Conservation (phyloP, 371 early-diverging fungal species). For the Batkoa obscura region DNA sequence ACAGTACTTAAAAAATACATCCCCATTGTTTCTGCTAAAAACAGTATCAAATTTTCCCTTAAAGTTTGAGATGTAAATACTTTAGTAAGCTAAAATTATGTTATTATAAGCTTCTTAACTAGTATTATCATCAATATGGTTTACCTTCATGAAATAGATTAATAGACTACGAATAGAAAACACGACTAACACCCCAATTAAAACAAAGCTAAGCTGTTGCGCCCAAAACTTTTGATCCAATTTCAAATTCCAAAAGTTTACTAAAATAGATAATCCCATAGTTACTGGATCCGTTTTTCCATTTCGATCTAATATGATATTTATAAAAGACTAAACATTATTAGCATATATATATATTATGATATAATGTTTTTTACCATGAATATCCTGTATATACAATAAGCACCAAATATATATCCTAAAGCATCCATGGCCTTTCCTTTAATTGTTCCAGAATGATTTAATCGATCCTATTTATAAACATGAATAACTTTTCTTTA, state of each 20-base stretch:
- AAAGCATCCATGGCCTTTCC: slow-evolving; percentile 56
- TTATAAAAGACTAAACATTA: slow-evolving; percentile 59
- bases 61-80: background rate
- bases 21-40: slow-evolving; percentile 76
- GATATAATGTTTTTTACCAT: too few relatives aligned
- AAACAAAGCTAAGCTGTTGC: slow-evolving; percentile 77
- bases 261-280: slow-evolving; percentile 40
- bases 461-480: slow-evolving; percentile 25
- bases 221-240: slow-evolving; percentile 67
- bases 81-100: background rate
- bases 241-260: slow-evolving; percentile 35
- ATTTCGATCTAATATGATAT: slow-evolving; percentile 50
- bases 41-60: slow-evolving; percentile 41
- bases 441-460: slow-evolving; percentile 45
- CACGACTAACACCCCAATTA: slow-evolving; percentile 74
- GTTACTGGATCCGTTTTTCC: slow-evolving; percentile 79
- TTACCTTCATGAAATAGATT: slow-evolving; percentile 52
- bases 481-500: slow-evolving; percentile 1
- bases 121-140: too few relatives aligned
- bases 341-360: too few relatives aligned
- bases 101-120: background rate
- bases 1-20: slow-evolving; percentile 79
- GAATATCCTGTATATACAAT: slow-evolving; percentile 71
- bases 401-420: slow-evolving; percentile 62
- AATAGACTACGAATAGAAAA: slow-evolving; percentile 71